phyloP scores from a whole-genome alignment of 2,329 filamentous ascomycete species.

The Botryotinia narcissicola region DNA sequence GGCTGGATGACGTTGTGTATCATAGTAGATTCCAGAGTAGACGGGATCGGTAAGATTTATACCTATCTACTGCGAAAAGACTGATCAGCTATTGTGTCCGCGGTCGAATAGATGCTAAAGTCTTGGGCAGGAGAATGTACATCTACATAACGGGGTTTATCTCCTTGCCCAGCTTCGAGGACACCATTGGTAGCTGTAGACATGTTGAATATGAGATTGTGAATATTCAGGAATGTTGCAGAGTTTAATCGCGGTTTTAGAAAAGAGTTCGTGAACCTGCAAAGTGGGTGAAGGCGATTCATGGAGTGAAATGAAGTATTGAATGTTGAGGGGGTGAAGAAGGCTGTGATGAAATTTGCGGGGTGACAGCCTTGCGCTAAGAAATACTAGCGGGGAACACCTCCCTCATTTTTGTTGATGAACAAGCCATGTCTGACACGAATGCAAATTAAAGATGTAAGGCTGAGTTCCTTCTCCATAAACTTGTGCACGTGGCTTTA shows the following conservation, averaged over 20 bases:
- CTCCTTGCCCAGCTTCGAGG: neutral
- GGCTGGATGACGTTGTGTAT: conserved; percentile 69
- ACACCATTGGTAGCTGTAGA: conserved; percentile 1
- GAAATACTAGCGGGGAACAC: neutral
- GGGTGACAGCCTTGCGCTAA: conserved; percentile 9
- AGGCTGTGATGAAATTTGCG: conserved; percentile 1
- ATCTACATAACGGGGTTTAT: conserved; percentile 21
- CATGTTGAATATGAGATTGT: conserved; percentile 4
- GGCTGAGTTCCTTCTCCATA: neutral
- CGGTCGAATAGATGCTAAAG: neutral
- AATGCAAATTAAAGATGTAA: neutral
- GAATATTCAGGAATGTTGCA: neutral
- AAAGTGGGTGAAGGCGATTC: conserved; percentile 6
- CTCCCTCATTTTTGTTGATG: neutral
- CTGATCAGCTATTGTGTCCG: conserved; percentile 7
- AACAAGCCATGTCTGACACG: neutral
- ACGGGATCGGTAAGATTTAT: conserved; percentile 96
- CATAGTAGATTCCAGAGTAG: conserved; percentile 81
- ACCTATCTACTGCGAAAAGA: conserved; percentile 59
- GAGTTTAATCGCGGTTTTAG: neutral
- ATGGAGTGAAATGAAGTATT: neutral
- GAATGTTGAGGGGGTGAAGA: neutral
- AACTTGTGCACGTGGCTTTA: neutral
- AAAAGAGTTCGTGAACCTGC: neutral
- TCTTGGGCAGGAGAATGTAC: conserved; percentile 9